A percentile compares a stretch with the other conserved stretches of the same genome.
Evolutionary conservation across 306 rosid genomes (phyloP).

Genomic region (Hippophae rhamnoides): DNA sequence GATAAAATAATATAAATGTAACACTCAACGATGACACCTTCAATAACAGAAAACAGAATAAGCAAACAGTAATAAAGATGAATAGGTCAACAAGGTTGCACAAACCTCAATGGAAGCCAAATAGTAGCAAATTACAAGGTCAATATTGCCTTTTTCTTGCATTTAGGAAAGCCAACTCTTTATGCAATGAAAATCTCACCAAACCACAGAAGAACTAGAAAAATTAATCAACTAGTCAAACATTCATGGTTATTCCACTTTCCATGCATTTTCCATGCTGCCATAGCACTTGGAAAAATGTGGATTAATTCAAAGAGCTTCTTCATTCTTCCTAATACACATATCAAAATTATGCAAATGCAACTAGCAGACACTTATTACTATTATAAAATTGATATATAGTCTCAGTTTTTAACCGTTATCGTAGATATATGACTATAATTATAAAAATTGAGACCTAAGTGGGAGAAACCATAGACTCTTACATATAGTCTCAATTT

Average conservation of each 20-base stretch:
- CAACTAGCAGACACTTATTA: not conserved
- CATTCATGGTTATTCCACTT: constrained; percentile 27
- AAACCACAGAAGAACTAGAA: not conserved
- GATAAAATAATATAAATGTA: constrained; percentile 10
- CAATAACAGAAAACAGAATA: not conserved
- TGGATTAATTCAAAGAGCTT: constrained; percentile 75
- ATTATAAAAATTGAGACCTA: too few species aligned
- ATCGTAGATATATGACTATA: too few species aligned
- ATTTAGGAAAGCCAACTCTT: not conserved
- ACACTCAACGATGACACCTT: constrained; percentile 6
- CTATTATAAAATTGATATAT: too few species aligned
- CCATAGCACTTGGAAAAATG: constrained; percentile 94
- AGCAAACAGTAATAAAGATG: not conserved
- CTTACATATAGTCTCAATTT: too few species aligned
- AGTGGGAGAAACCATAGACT: too few species aligned
- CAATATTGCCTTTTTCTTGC: constrained; percentile 50
- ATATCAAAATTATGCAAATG: constrained; percentile 83
- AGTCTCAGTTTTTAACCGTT: too few species aligned
- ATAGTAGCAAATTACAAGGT: constrained; percentile 51
- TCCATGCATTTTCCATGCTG: constrained; percentile 97
- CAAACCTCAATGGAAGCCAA: constrained; percentile 85
- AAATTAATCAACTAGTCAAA: not conserved
- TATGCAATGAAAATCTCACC: not conserved
- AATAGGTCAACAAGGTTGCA: not conserved
- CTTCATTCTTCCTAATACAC: constrained; percentile 86